Evolutionary conservation across 2,329 filamentous ascomycete species (phyloP).

Genomic region (Parafenestella ontariensis): DNA sequence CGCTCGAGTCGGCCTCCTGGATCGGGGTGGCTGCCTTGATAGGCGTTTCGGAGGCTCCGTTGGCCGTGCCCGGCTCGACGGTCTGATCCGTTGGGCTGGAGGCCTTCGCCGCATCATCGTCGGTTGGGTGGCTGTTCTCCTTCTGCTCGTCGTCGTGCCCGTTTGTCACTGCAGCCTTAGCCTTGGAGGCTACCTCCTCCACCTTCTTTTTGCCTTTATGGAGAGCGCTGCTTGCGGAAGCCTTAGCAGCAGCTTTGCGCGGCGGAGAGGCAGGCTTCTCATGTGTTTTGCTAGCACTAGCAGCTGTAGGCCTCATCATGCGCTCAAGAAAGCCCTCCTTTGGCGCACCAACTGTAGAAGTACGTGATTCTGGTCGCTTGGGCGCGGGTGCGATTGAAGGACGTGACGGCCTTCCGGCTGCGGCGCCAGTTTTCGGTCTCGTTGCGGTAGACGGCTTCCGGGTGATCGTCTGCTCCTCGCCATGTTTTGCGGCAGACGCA

Average conservation of each 20-base stretch:
- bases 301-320: slow-evolving; percentile 79
- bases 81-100: slow-evolving; percentile 10
- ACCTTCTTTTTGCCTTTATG: slow-evolving; percentile 49
- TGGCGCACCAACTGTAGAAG: slow-evolving; percentile 61
- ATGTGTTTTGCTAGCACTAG: slow-evolving; percentile 70
- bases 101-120: slow-evolving; percentile 18
- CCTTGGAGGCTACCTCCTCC: slow-evolving; percentile 42
- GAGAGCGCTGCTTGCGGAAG: slow-evolving; percentile 30
- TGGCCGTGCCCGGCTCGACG: slow-evolving; percentile 1
- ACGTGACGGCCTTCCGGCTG: slow-evolving; percentile 42
- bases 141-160: slow-evolving; percentile 31
- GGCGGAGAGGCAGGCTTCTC: slow-evolving; percentile 63
- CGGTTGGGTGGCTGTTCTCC: slow-evolving; percentile 3
- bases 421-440: slow-evolving; percentile 34
- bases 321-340: slow-evolving; percentile 78
- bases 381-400: slow-evolving; percentile 47
- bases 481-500: slow-evolving; percentile 69
- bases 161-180: slow-evolving; percentile 43
- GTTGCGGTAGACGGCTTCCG: slow-evolving; percentile 50
- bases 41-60: slow-evolving; percentile 8
- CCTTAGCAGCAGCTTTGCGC: slow-evolving; percentile 31
- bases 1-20: slow-evolving; percentile 29
- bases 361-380: slow-evolving; percentile 61
- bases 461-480: slow-evolving; percentile 48
- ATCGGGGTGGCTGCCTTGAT: slow-evolving; percentile 19